These are phyloP conservation scores for Stropharia rugosoannulata DNA, from an alignment of 768 basidiomycete species.

Conservation along the genomic window DNA sequence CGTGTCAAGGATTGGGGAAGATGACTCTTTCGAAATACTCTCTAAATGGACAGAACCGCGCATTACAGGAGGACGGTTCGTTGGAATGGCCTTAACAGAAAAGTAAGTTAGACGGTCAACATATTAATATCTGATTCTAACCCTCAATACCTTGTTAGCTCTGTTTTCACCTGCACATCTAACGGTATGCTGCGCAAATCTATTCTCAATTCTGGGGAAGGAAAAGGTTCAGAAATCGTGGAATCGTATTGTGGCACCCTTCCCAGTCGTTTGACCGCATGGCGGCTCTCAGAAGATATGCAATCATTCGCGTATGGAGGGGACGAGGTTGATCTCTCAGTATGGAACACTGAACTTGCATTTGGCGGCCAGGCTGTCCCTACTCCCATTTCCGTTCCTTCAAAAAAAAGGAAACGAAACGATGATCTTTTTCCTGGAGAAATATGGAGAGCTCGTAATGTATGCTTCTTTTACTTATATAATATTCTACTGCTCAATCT, in stretches of 20 bases:
- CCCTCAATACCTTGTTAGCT: slow-evolving; percentile 26
- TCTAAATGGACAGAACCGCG: slow-evolving; percentile 67
- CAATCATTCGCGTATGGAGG: slow-evolving; percentile 78
- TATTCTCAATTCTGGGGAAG: slow-evolving; percentile 20
- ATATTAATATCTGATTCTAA: neutral
- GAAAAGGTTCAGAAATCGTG: slow-evolving; percentile 6
- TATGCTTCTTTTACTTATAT: slow-evolving; percentile 20
- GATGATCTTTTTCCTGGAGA: slow-evolving; percentile 68
- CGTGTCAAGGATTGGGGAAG: slow-evolving; percentile 41
- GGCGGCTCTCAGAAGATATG: slow-evolving; percentile 54
- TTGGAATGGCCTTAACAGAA: slow-evolving; percentile 55
- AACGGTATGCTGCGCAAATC: slow-evolving; percentile 69
- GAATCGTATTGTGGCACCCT: slow-evolving; percentile 37
- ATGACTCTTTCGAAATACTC: slow-evolving; percentile 37
- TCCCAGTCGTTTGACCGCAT: slow-evolving; percentile 68
- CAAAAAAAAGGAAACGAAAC: slow-evolving; percentile 59
- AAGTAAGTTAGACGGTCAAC: slow-evolving; percentile 37
- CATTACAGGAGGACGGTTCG: slow-evolving; percentile 53
- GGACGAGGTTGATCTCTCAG: slow-evolving; percentile 80
- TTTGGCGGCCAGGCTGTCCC: slow-evolving; percentile 36
- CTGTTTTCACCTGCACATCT: slow-evolving; percentile 69
- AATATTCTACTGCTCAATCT: neutral
- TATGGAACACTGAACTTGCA: slow-evolving; percentile 70
- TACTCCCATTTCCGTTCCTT: slow-evolving; percentile 11
- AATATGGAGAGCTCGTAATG: slow-evolving; percentile 85